Evolutionary conservation across 2,329 filamentous ascomycete genomes (phyloP).

Genomic region (Hirsutella thompsonii): DNA sequence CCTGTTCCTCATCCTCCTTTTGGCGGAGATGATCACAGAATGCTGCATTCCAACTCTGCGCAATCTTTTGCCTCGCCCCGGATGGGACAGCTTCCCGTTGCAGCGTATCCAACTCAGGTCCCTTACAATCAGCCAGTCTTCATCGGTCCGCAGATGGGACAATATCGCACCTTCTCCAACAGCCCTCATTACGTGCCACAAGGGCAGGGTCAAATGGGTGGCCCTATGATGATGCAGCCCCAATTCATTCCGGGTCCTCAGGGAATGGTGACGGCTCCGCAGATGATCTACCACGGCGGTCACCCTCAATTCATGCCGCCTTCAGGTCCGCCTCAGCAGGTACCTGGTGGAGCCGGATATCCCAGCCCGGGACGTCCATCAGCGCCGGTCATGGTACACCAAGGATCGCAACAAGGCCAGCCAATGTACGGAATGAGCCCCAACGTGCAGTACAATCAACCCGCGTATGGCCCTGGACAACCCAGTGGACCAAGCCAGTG

Average conservation of each 20-base stretch:
- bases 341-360: constrained; percentile 62
- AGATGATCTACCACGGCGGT: constrained; percentile 70
- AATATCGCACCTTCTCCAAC: constrained; percentile 58
- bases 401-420: constrained; percentile 87
- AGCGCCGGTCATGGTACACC: constrained; percentile 88
- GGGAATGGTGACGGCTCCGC: constrained; percentile 54
- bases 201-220: constrained; percentile 58
- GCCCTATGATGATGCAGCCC: constrained; percentile 72
- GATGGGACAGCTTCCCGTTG: constrained; percentile 55
- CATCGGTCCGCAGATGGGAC: constrained; percentile 58
- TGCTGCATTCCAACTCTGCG: constrained; percentile 75
- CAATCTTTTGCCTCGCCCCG: constrained; percentile 81
- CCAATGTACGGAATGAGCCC: constrained; percentile 65
- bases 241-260: constrained; percentile 65
- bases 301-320: constrained; percentile 53
- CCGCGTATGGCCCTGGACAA: constrained; percentile 58
- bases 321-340: constrained; percentile 39
- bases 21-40: constrained; percentile 72
- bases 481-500: constrained; percentile 58
- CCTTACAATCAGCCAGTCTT: constrained; percentile 62
- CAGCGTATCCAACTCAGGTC: constrained; percentile 59
- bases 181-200: constrained; percentile 58
- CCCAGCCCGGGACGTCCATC: constrained; percentile 72
- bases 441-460: constrained; percentile 61
- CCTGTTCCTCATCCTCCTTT: constrained; percentile 53